Percentiles rank a stretch among this genome's conserved stretches.
Conservation (phyloP, 2,329 filamentous ascomycete genomes). For the Neoarthrinium moseri region DNA sequence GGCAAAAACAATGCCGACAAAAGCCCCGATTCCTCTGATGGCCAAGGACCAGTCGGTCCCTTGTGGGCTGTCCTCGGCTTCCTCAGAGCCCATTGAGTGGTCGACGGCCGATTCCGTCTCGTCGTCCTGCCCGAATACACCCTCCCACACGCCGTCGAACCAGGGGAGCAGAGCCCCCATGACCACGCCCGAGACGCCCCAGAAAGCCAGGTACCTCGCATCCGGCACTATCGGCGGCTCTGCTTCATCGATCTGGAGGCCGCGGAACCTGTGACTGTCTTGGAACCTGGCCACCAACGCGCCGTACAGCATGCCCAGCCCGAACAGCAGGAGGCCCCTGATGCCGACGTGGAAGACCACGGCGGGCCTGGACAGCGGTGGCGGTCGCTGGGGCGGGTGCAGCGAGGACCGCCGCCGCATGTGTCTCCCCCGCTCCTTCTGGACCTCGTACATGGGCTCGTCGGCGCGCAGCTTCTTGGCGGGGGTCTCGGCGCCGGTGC, state of each 20-base stretch:
- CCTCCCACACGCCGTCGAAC: constrained; percentile 75
- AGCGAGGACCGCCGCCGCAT: constrained; percentile 35
- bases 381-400: constrained; percentile 23
- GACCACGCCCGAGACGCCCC: constrained; percentile 77
- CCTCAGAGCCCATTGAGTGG: constrained; percentile 21
- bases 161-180: constrained; percentile 81
- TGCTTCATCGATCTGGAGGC: constrained; percentile 54
- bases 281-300: constrained; percentile 78
- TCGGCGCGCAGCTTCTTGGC: constrained; percentile 37
- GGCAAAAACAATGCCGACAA: constrained; percentile 61
- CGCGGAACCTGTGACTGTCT: constrained; percentile 62
- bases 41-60: constrained; percentile 71
- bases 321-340: constrained; percentile 67
- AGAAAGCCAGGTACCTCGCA: constrained; percentile 73
- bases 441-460: constrained; percentile 21
- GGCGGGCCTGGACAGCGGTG: constrained; percentile 24
- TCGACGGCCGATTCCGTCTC: constrained; percentile 16
- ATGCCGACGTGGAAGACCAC: constrained; percentile 50
- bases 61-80: constrained; percentile 27
- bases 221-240: constrained; percentile 39
- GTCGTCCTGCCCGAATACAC: constrained; percentile 37
- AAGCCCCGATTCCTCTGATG: constrained; percentile 57
- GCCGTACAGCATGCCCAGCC: constrained; percentile 80
- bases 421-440: constrained; percentile 26
- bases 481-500: constrained; percentile 73